Evolutionary conservation across 768 basidiomycete species (phyloP).

Genomic region (Coprinopsis strossmayeri): DNA sequence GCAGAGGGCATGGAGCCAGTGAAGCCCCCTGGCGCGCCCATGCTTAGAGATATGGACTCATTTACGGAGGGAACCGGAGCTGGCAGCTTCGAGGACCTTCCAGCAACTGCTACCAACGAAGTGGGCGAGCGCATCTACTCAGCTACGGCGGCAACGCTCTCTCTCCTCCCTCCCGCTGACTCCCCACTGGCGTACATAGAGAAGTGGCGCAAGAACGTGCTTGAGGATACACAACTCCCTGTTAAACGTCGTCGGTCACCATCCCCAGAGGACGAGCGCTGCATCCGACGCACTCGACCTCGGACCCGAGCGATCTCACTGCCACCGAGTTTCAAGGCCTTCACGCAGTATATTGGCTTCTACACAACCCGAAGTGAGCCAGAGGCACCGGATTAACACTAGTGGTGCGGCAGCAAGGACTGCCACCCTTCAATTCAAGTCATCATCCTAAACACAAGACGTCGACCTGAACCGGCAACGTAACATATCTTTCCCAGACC

Average conservation of each 20-base stretch:
- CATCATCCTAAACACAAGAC: background rate
- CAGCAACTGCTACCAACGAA: conserved; percentile 29
- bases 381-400: conserved; percentile 8
- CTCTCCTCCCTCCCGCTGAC: conserved; percentile 21
- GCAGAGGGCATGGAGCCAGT: conserved; percentile 19
- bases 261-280: conserved; percentile 25
- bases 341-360: conserved; percentile 6
- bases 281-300: conserved; percentile 21
- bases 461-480: background rate
- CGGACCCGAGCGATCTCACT: conserved; percentile 18
- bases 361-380: conserved; percentile 7
- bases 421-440: background rate
- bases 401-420: background rate
- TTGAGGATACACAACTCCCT: conserved; percentile 15
- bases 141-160: conserved; percentile 15
- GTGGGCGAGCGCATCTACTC: conserved; percentile 26
- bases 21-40: conserved; percentile 36
- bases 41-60: conserved; percentile 49
- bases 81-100: conserved; percentile 45
- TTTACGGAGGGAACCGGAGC: conserved; percentile 53
- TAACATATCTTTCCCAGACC: background rate
- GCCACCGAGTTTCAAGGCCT: conserved; percentile 11
- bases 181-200: conserved; percentile 19
- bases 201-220: conserved; percentile 38
- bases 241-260: conserved; percentile 34